Conservation (phyloP, 306 rosid genomes). For the Potentilla sterilis region DNA sequence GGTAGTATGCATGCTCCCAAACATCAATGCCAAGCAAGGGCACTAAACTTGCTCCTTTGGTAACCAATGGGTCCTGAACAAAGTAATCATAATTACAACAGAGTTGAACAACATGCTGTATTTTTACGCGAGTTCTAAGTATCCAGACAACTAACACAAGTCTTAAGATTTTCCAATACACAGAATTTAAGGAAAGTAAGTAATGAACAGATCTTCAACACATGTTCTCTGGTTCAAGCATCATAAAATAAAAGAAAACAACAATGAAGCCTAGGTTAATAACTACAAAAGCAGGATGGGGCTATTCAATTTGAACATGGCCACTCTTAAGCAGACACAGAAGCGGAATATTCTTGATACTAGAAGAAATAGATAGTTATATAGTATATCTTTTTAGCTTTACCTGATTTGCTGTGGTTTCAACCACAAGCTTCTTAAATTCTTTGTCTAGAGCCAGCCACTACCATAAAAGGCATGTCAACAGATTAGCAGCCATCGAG, state of each 20-base stretch:
- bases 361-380: not conserved
- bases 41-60: constrained; percentile 74
- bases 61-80: constrained; percentile 89
- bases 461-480: constrained; percentile 41
- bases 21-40: constrained; percentile 96
- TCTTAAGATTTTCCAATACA: not conserved
- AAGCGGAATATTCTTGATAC: not conserved
- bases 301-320: not conserved
- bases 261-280: not conserved
- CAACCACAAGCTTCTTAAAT: constrained; percentile 77
- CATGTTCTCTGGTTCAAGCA: not conserved
- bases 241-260: not conserved
- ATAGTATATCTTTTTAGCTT: constrained; percentile 12
- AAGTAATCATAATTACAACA: constrained; percentile 32
- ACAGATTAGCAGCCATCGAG: constrained; percentile 16
- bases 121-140: not conserved
- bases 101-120: constrained; percentile 2
- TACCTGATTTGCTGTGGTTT: constrained; percentile 96
- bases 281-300: not conserved
- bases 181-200: not conserved
- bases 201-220: not conserved
- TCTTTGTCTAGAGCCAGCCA: constrained; percentile 98
- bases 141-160: not conserved
- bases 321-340: not conserved
- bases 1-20: constrained; percentile 98